phyloP scores from a whole-genome alignment of 192 early-diverging fungal species.

The Backusella sp. region DNA sequence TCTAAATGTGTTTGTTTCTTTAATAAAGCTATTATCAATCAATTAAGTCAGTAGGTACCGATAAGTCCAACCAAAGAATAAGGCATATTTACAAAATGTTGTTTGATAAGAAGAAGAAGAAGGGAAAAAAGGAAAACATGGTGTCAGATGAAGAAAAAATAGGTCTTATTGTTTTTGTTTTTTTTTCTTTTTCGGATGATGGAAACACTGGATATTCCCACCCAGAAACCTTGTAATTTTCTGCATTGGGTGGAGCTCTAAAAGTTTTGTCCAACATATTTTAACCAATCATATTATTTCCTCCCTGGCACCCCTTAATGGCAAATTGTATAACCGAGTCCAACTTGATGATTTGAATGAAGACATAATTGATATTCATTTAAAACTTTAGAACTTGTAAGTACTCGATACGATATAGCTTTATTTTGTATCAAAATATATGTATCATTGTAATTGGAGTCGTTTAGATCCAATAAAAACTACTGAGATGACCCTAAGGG shows the following conservation, averaged over 20 bases:
- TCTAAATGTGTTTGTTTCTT: not conserved
- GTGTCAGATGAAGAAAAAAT: not conserved
- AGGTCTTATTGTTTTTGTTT: not conserved
- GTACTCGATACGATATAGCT: too few relatives aligned
- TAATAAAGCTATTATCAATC: not conserved
- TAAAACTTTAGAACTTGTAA: too few relatives aligned
- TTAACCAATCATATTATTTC: too few relatives aligned
- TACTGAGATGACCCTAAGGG: too few relatives aligned
- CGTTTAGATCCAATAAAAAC: too few relatives aligned
- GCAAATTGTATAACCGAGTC: too few relatives aligned
- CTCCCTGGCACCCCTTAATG: too few relatives aligned
- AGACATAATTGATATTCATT: too few relatives aligned
- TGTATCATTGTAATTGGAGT: too few relatives aligned
- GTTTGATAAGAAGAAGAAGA: not conserved
- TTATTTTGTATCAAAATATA: too few relatives aligned
- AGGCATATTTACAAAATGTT: not conserved
- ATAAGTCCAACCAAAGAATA: slow-evolving; percentile 1
- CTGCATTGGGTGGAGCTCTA: not conserved
- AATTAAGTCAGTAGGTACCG: not conserved
- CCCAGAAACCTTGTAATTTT: not conserved
- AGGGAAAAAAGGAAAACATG: not conserved
- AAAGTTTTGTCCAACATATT: too few relatives aligned
- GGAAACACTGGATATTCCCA: not conserved
- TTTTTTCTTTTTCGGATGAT: not conserved
- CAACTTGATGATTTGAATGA: too few relatives aligned